These are phyloP conservation scores for Globisporangium solare DNA, from an alignment of 352 stramenopile species.

Conservation along the genomic window DNA sequence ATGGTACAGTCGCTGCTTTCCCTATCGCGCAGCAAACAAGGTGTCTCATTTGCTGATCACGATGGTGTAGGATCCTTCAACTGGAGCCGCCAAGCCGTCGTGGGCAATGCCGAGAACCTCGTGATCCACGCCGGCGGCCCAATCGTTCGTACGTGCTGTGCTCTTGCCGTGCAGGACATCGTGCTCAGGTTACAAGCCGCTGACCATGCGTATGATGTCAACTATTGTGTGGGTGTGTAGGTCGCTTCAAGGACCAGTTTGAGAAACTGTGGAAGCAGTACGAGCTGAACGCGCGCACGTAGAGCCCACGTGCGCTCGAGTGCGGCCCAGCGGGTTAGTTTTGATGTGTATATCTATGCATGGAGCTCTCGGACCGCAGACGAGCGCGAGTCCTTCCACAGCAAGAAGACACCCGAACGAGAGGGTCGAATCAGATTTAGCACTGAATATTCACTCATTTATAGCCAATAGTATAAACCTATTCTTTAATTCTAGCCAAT, in stretches of 20 bases:
- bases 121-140: conserved; percentile 43
- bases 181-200: neutral
- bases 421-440: too few species aligned
- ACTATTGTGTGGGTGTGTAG: conserved; percentile 15
- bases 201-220: neutral
- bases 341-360: too few species aligned
- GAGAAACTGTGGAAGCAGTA: conserved; percentile 57
- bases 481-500: conserved; percentile 27
- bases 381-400: too few species aligned
- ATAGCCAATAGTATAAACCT: conserved; percentile 15
- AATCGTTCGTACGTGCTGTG: conserved; percentile 36
- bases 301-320: too few species aligned
- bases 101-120: conserved; percentile 64
- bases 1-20: conserved; percentile 28
- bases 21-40: neutral
- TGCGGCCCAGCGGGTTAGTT: too few species aligned
- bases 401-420: too few species aligned
- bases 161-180: neutral
- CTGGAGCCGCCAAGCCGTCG: conserved; percentile 63
- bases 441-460: conserved; percentile 6
- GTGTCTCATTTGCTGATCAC: neutral
- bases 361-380: too few species aligned
- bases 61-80: conserved; percentile 51
- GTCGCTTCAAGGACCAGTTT: conserved; percentile 55
- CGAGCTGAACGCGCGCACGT: conserved; percentile 23